phyloP scores from a whole-genome alignment of 371 early-diverging fungal species.

The Circinella umbellata region DNA sequence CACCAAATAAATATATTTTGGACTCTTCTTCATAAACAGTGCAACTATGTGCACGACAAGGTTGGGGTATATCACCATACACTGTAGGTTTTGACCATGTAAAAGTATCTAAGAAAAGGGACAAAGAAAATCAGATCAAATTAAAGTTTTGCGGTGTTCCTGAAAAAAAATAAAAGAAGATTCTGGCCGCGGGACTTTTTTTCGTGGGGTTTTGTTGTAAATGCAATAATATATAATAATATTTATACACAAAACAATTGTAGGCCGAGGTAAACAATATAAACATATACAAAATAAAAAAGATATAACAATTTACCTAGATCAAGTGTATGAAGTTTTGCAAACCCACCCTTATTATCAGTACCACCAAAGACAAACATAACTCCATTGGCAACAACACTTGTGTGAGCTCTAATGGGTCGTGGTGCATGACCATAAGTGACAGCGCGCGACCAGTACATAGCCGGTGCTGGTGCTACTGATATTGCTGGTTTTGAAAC shows the following conservation, averaged over 20 bases:
- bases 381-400: constrained; percentile 72
- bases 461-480: constrained; percentile 75
- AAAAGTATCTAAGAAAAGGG: constrained; percentile 64
- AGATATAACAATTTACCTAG: constrained; percentile 52
- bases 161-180: background rate
- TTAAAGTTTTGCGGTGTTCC: background rate
- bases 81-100: constrained; percentile 76
- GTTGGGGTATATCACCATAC: constrained; percentile 70
- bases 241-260: no score
- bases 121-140: background rate
- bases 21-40: constrained; percentile 60
- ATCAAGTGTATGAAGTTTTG: constrained; percentile 80
- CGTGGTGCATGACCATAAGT: constrained; percentile 71
- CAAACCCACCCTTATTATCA: constrained; percentile 71
- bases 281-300: background rate
- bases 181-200: background rate
- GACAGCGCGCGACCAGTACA: constrained; percentile 81
- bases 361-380: constrained; percentile 90
- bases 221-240: no score
- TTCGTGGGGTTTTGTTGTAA: background rate
- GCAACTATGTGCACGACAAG: constrained; percentile 85
- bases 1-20: constrained; percentile 80
- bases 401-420: constrained; percentile 79
- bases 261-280: background rate
- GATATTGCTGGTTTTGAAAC: constrained; percentile 3